A percentile compares a stretch with the other conserved stretches of the same genome.
These are phyloP conservation scores for Tricholoma sp. DNA, from an alignment of 768 basidiomycete genomes.

Conservation along the genomic window DNA sequence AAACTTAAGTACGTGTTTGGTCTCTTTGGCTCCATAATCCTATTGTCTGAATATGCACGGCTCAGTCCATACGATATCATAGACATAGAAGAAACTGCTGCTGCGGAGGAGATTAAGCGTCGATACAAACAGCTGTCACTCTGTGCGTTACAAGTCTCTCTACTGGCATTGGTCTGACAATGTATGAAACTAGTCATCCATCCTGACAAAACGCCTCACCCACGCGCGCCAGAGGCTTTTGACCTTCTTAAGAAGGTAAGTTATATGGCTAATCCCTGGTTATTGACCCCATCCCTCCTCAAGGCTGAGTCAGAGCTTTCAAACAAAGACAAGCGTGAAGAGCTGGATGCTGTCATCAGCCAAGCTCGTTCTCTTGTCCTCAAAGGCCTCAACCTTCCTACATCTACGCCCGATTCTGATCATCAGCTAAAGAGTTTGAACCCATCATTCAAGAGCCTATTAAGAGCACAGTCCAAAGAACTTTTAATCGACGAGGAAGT, in stretches of 20 bases:
- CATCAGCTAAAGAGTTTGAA: slow-evolving; percentile 47
- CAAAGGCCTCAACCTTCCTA: slow-evolving; percentile 56
- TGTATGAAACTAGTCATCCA: slow-evolving; percentile 72
- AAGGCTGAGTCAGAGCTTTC: slow-evolving; percentile 86
- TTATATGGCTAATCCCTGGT: background rate
- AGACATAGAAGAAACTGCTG: slow-evolving; percentile 65
- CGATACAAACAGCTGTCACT: slow-evolving; percentile 82
- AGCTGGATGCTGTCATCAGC: slow-evolving; percentile 73
- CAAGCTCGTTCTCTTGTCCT: slow-evolving; percentile 70
- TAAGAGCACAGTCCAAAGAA: slow-evolving; percentile 74
- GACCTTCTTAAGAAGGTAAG: slow-evolving; percentile 88
- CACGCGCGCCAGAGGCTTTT: slow-evolving; percentile 87
- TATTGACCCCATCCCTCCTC: background rate
- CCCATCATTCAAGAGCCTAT: slow-evolving; percentile 62
- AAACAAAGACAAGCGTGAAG: slow-evolving; percentile 73
- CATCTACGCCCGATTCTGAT: slow-evolving; percentile 55
- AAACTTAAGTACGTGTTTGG: slow-evolving; percentile 76
- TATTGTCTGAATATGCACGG: slow-evolving; percentile 7
- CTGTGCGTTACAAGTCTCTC: slow-evolving; percentile 44
- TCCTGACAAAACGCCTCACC: slow-evolving; percentile 94
- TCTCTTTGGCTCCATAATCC: background rate
- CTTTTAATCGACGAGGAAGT: slow-evolving; percentile 89
- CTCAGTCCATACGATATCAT: slow-evolving; percentile 90
- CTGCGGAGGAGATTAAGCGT: slow-evolving; percentile 83
- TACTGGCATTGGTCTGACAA: slow-evolving; percentile 1